Conservation (phyloP, 192 early-diverging fungal genomes). For the Coemansia sp. region DNA sequence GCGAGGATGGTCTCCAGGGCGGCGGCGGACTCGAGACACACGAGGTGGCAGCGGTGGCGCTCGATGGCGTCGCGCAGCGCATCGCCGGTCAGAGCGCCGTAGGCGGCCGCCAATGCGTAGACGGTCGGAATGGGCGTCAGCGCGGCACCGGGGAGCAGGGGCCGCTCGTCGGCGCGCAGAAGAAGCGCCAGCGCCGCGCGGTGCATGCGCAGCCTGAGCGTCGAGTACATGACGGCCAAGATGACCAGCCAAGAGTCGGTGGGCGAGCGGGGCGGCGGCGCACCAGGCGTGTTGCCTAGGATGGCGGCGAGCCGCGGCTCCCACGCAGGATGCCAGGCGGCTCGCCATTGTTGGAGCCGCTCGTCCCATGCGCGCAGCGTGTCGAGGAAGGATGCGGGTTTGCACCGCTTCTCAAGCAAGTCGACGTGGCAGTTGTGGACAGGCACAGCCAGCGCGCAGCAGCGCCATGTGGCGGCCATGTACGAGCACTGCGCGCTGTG, state of each 20-base stretch:
- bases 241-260: conserved; percentile 26
- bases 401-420: conserved; percentile 2
- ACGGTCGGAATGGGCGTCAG: background rate
- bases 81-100: conserved; percentile 9
- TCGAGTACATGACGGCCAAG: conserved; percentile 19
- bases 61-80: conserved; percentile 20
- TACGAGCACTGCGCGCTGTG: conserved; percentile 11
- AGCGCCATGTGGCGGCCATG: conserved; percentile 21
- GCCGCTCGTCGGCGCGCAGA: conserved; percentile 1
- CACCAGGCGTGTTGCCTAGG: background rate
- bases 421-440: conserved; percentile 28
- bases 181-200: conserved; percentile 26
- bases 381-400: conserved; percentile 17
- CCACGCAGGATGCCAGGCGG: conserved; percentile 28
- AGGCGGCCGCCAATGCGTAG: background rate
- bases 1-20: conserved; percentile 17
- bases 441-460: conserved; percentile 17
- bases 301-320: conserved; percentile 11
- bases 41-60: conserved; percentile 20
- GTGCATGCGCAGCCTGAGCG: conserved; percentile 27
- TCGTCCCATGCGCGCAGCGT: conserved; percentile 25
- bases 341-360: conserved; percentile 14
- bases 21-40: conserved; percentile 29
- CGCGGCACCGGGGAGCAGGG: background rate
- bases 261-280: background rate